Evolutionary conservation across 495 filamentous ascomycete species (phyloP), one percentile per base, ranked within the genome.

Genomic region (Venustampulla echinocandica): DNA sequence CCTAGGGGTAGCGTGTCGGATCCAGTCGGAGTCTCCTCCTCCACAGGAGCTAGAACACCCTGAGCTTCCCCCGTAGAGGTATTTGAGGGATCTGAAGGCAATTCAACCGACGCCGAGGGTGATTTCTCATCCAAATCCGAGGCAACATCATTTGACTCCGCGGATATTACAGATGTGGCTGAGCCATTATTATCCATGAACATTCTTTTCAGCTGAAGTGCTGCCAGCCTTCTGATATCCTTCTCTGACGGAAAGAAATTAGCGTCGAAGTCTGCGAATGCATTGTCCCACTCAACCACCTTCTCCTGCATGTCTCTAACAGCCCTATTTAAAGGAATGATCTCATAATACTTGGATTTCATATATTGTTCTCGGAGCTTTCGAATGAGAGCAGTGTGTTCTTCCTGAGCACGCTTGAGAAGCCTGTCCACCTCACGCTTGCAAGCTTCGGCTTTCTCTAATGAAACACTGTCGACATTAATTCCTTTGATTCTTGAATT

Each of bases 241-340:
- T 96, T 97, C 56, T 99, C 93, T 0, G 90, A 95, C 13, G 87
- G 87, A 59, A 99, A 89, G 64, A 92, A 99, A 52, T 90, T 85
- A 41, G 79, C 79, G 57, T 99, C 93, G 48, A 99, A 95, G 24
- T 86, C 81, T 25, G 79, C 76, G 62, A 99, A 99, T 2, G 75
- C 76, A 18, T 77, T 79, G 55, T 99, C 93, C 93, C 93, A 99
- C 54, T 88, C 86, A 6, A 86, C 80, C 7, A 90, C 89, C 53
- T 87, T 94, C 60, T 95, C 90, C 53, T 96, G 84, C 68, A 94
- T 85, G 20, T 82, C 81, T 58, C 90, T 77, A 33, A 95, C 74
- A 24, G 89, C 86, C 45, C 82, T 70, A 53, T 97, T 99, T 42
- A 97, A 67, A 0, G 93, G 93, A 37, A 95, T 89, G 47, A 95